Conservation (phyloP, 2,329 filamentous ascomycete genomes). For the Trichoderma hamatum region DNA sequence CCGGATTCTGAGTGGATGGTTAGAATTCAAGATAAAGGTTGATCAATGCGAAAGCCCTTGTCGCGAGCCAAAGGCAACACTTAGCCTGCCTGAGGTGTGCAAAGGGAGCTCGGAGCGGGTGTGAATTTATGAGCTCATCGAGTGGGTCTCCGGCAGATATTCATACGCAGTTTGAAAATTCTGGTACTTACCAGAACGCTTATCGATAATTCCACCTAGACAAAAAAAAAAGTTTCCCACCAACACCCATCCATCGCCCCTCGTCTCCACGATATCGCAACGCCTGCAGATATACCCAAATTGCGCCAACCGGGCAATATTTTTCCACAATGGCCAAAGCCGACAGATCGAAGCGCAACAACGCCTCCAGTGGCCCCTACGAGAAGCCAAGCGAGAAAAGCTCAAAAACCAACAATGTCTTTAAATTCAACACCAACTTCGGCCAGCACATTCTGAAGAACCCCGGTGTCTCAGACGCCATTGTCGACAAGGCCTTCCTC, state of each 20-base stretch:
- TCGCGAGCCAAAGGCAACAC: slow-evolving; percentile 18
- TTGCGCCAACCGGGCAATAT: not conserved
- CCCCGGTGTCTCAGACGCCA: slow-evolving; percentile 78
- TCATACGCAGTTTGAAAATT: not conserved
- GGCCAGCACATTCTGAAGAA: slow-evolving; percentile 93
- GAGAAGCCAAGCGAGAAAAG: slow-evolving; percentile 42
- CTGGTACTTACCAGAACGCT: not conserved
- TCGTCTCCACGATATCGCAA: slow-evolving; percentile 30
- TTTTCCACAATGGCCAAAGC: slow-evolving; percentile 55
- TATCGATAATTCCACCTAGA: slow-evolving; percentile 34
- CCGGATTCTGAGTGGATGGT: not conserved
- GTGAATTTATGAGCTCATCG: not conserved
- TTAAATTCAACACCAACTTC: slow-evolving; percentile 94
- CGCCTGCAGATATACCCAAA: slow-evolving; percentile 26
- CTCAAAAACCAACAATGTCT: slow-evolving; percentile 74
- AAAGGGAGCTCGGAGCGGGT: slow-evolving; percentile 1
- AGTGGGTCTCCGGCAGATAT: not conserved
- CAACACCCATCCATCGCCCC: slow-evolving; percentile 23
- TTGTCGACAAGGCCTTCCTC: slow-evolving; percentile 72
- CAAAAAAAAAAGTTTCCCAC: slow-evolving; percentile 30
- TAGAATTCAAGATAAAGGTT: not conserved
- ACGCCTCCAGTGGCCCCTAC: slow-evolving; percentile 48
- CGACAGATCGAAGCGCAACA: slow-evolving; percentile 56
- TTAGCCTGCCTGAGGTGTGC: slow-evolving; percentile 16
- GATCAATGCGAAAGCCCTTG: slow-evolving; percentile 5